phyloP scores from a whole-genome alignment of 768 basidiomycete species.

The Hortiboletus campestris region DNA sequence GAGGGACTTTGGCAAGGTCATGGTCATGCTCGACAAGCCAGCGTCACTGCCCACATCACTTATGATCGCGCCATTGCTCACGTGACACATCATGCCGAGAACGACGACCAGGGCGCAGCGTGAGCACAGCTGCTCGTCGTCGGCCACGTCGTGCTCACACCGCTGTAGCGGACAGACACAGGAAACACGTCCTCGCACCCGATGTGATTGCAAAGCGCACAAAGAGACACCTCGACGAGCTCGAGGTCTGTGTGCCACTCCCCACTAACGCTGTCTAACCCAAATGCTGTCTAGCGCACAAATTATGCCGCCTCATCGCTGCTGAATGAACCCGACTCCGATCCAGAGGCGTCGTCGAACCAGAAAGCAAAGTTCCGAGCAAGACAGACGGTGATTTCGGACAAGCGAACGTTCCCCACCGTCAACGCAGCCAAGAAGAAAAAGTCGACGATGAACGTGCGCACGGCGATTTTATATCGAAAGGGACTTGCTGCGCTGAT shows the following conservation, averaged over 20 bases:
- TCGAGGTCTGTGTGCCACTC: constrained; percentile 53
- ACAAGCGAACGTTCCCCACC: constrained; percentile 54
- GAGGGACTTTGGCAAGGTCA: constrained; percentile 6
- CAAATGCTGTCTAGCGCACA: constrained; percentile 53
- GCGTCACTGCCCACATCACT: not conserved
- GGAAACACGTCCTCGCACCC: constrained; percentile 46
- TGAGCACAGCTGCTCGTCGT: constrained; percentile 26
- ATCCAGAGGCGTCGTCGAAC: constrained; percentile 22
- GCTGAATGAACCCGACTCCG: constrained; percentile 32
- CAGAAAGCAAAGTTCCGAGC: constrained; percentile 58
- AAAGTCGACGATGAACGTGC: constrained; percentile 79
- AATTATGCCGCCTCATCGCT: constrained; percentile 62
- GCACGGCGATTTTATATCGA: constrained; percentile 77
- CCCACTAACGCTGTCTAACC: not conserved
- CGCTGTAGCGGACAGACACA: constrained; percentile 44
- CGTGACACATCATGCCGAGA: constrained; percentile 25
- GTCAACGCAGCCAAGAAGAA: constrained; percentile 47
- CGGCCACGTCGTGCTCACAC: constrained; percentile 8
- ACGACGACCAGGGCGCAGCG: constrained; percentile 27
- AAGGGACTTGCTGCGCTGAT: constrained; percentile 73
- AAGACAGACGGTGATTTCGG: constrained; percentile 69
- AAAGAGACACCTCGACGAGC: constrained; percentile 76
- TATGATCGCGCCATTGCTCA: constrained; percentile 20
- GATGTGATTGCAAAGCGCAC: constrained; percentile 76
- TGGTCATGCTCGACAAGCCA: constrained; percentile 7